These are phyloP conservation scores for Microascus cirrosus DNA, from an alignment of 2,329 filamentous ascomycete genomes.

Conservation along the genomic window DNA sequence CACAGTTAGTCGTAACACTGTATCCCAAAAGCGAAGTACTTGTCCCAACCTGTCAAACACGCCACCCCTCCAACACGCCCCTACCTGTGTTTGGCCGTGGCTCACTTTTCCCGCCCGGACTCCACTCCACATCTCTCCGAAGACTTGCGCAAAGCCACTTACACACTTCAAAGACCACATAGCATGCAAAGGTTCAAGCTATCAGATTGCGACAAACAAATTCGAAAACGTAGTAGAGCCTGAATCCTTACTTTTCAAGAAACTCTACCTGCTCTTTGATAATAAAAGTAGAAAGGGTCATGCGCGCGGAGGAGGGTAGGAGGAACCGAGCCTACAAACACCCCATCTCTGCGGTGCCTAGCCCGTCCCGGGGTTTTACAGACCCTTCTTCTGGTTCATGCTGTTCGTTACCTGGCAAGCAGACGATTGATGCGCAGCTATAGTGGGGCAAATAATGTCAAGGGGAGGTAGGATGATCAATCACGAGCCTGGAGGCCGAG, in stretches of 20 bases:
- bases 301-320: neutral
- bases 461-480: constrained; percentile 1
- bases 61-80: neutral
- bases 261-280: too few relatives aligned
- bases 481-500: neutral
- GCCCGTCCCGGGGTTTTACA: neutral
- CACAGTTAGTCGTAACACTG: neutral
- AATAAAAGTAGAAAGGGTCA: neutral
- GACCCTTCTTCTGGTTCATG: neutral
- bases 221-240: neutral
- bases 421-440: neutral
- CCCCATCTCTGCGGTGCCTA: neutral
- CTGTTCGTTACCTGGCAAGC: neutral
- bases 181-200: neutral
- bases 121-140: neutral
- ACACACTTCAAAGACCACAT: neutral
- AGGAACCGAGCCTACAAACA: neutral
- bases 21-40: neutral
- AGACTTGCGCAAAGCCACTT: neutral
- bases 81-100: neutral
- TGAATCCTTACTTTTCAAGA: too few relatives aligned
- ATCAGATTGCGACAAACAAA: neutral
- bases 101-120: neutral
- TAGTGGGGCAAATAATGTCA: neutral
- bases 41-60: neutral